Evolutionary conservation across 345 rosid species (phyloP).

Genomic region (Populus euphratica): DNA sequence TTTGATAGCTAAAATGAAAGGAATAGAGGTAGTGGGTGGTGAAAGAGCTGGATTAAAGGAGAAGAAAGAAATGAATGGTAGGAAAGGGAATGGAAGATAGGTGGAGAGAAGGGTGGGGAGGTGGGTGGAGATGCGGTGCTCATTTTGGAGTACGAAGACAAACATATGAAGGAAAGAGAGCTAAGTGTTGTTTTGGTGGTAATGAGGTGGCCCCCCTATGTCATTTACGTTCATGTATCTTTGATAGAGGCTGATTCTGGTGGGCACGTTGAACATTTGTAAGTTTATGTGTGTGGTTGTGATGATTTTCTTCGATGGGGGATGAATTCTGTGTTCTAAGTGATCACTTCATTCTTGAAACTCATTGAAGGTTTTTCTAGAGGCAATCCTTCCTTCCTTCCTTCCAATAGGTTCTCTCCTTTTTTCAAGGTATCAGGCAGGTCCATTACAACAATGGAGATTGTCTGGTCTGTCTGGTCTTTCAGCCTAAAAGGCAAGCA

Average conservation of each 20-base stretch:
- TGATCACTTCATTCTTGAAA: conserved; percentile 11
- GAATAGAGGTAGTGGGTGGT: conserved; percentile 6
- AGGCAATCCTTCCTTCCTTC: neutral
- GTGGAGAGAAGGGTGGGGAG: neutral
- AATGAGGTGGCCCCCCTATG: conserved; percentile 17
- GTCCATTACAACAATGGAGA: conserved; percentile 13
- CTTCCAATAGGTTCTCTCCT: conserved; percentile 15
- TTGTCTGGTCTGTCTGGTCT: neutral
- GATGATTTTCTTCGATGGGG: neutral
- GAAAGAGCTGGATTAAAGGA: conserved; percentile 24
- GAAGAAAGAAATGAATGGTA: conserved; percentile 19
- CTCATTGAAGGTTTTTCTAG: neutral
- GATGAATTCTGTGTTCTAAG: neutral
- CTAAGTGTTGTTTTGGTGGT: neutral
- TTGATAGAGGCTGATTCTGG: conserved; percentile 17
- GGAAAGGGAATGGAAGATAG: neutral
- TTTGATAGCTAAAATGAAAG: conserved; percentile 1
- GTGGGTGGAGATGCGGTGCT: conserved; percentile 21
- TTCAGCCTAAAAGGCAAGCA: conserved; percentile 12
- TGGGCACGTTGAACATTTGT: conserved; percentile 15
- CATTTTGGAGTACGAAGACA: conserved; percentile 29
- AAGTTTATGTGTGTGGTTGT: neutral
- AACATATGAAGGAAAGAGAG: conserved; percentile 21
- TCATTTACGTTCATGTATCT: neutral
- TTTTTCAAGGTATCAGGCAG: conserved; percentile 24